Conservation (phyloP, 495 filamentous ascomycete genomes). For the Penicillium angulare region DNA sequence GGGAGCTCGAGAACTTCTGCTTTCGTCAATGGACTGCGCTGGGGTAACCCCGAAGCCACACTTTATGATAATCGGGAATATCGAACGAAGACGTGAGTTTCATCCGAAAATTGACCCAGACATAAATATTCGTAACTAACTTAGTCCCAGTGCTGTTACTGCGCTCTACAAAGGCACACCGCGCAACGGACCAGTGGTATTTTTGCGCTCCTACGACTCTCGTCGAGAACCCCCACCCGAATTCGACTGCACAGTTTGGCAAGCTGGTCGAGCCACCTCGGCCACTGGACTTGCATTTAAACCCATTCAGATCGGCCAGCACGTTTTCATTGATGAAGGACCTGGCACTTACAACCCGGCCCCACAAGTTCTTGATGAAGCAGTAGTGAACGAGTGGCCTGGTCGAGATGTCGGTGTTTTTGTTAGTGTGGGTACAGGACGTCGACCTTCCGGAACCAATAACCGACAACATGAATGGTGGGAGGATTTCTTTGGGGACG, state of each 20-base stretch:
- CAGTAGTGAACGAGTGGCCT: constrained; percentile 89
- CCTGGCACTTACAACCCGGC: constrained; percentile 89
- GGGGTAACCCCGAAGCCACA: constrained; percentile 58
- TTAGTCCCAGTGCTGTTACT: constrained; percentile 68
- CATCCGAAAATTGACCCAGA: not conserved
- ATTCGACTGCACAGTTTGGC: constrained; percentile 90
- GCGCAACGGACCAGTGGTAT: constrained; percentile 59
- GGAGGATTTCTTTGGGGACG: constrained; percentile 78
- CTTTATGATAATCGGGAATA: constrained; percentile 82
- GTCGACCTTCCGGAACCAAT: constrained; percentile 72
- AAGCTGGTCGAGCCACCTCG: constrained; percentile 91
- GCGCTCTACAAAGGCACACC: constrained; percentile 83
- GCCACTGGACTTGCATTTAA: constrained; percentile 94
- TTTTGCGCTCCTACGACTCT: constrained; percentile 93
- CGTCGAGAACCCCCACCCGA: constrained; percentile 85
- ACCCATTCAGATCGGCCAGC: constrained; percentile 89
- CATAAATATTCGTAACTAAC: constrained; percentile 5
- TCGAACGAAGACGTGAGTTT: constrained; percentile 85
- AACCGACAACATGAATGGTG: constrained; percentile 76
- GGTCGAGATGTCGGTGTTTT: constrained; percentile 87
- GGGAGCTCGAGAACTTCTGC: constrained; percentile 34
- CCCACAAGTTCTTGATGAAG: constrained; percentile 83
- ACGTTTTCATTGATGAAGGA: constrained; percentile 91
- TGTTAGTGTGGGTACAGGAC: constrained; percentile 88
- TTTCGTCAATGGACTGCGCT: constrained; percentile 45